A percentile compares a stretch with the other conserved stretches of the same genome.
These are phyloP conservation scores for Helianthus annuus DNA, from an alignment of 129 eudicot genomes.

Conservation along the genomic window DNA sequence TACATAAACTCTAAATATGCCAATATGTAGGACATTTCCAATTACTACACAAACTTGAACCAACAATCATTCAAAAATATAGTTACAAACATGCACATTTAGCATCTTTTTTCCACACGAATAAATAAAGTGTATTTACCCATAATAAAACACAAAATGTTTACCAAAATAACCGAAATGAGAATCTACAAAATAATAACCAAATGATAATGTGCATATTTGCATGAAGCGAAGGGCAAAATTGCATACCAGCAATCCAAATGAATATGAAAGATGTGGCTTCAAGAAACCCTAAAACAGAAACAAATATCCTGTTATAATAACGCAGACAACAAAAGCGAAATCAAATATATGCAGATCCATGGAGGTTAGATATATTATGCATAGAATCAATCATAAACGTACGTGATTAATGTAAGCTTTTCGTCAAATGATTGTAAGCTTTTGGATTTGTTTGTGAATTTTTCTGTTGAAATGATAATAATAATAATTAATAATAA, in stretches of 20 bases:
- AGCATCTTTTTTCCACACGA: not conserved
- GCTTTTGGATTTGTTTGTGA: slow-evolving; percentile 21
- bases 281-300: slow-evolving; percentile 20
- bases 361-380: slow-evolving; percentile 13
- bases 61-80: slow-evolving; percentile 10
- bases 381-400: not conserved
- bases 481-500: no score
- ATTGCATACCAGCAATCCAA: no score
- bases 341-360: slow-evolving; percentile 22
- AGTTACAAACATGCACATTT: slow-evolving; percentile 16
- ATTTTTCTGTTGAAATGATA: not conserved
- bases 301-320: slow-evolving; percentile 17
- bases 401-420: slow-evolving; percentile 1
- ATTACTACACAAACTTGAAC: slow-evolving; percentile 11
- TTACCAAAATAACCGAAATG: slow-evolving; percentile 8
- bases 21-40: not conserved
- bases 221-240: no score
- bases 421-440: slow-evolving; percentile 5
- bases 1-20: not conserved
- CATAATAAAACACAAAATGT: not conserved
- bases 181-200: not conserved
- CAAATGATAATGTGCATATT: no score
- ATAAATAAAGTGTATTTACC: not conserved
- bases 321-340: slow-evolving; percentile 17
- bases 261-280: not conserved